Conservation (phyloP, 2,329 filamentous ascomycete genomes). For the Capronia epimyces region DNA sequence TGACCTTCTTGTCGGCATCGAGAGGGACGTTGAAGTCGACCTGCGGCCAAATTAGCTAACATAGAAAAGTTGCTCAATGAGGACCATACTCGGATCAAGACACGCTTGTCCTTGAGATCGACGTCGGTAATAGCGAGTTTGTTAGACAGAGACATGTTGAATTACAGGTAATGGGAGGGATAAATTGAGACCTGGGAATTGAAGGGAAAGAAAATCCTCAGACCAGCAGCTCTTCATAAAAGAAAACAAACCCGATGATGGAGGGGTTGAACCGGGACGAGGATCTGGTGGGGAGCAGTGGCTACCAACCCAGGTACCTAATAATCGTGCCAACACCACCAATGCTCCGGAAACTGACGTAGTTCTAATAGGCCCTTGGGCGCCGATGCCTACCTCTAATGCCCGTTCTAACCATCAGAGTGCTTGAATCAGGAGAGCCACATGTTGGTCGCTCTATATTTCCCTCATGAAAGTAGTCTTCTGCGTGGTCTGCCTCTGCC, state of each 20-base stretch:
- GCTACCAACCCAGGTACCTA: not conserved
- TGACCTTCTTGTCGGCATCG: conserved; percentile 85
- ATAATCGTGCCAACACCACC: too few species aligned
- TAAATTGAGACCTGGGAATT: not conserved
- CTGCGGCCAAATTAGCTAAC: conserved; percentile 43
- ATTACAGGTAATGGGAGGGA: conserved; percentile 4
- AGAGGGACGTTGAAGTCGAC: conserved; percentile 99
- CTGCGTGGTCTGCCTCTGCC: not conserved
- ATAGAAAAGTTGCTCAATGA: not conserved
- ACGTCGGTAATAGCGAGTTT: conserved; percentile 96
- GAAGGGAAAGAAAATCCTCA: conserved; percentile 4
- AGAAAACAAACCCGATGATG: conserved; percentile 9
- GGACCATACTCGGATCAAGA: conserved; percentile 82
- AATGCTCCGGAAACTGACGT: not conserved
- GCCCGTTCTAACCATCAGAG: too few species aligned
- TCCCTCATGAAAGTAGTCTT: not conserved
- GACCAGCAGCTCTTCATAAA: conserved; percentile 13
- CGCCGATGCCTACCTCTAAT: not conserved
- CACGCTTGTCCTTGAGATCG: conserved; percentile 96
- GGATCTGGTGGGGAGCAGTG: conserved; percentile 11
- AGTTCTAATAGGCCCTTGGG: not conserved
- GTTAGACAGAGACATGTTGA: conserved; percentile 88
- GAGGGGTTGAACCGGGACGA: conserved; percentile 16
- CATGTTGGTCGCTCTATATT: not conserved
- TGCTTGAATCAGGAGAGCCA: not conserved